Conservation (phyloP, 805 yeast species). For the Ogataea dorogensis region DNA sequence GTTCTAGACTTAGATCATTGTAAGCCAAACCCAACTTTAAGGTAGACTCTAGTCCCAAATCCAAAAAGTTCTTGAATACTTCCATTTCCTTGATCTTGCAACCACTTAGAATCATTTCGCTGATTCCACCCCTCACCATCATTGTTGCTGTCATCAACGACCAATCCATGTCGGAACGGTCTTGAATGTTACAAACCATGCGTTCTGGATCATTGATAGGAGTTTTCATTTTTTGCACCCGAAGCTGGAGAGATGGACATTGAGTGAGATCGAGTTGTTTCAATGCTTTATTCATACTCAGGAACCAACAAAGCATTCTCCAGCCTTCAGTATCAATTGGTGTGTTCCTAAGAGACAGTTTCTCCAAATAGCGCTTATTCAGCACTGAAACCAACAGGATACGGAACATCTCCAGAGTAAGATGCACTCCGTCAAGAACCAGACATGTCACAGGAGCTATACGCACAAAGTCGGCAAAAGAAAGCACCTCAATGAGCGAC, state of each 20-base stretch:
- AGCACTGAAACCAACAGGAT: constrained; percentile 69
- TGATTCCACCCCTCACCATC: constrained; percentile 68
- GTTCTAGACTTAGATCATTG: constrained; percentile 61
- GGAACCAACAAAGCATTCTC: constrained; percentile 73
- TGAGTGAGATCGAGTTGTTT: constrained; percentile 71
- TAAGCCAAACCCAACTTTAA: constrained; percentile 74
- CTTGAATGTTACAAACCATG: constrained; percentile 48
- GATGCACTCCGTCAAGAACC: constrained; percentile 72
- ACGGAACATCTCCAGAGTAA: constrained; percentile 74
- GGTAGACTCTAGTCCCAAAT: constrained; percentile 56
- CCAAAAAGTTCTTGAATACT: constrained; percentile 54
- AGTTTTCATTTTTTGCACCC: constrained; percentile 39
- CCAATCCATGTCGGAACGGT: constrained; percentile 85
- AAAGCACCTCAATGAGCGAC: constrained; percentile 79
- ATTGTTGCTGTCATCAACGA: constrained; percentile 67
- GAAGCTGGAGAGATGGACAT: constrained; percentile 48
- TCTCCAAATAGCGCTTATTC: constrained; percentile 63
- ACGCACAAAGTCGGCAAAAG: constrained; percentile 84
- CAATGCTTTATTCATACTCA: constrained; percentile 59
- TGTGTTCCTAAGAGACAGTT: constrained; percentile 75
- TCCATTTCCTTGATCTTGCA: constrained; percentile 58
- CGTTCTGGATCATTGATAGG: constrained; percentile 29
- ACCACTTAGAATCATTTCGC: constrained; percentile 78
- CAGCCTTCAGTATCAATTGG: constrained; percentile 72
- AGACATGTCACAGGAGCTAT: constrained; percentile 79